Evolutionary conservation across 2,329 filamentous ascomycete species (phyloP), one percentile per base, ranked within the genome.

Genomic region (Phaeomoniella chlamydospora): DNA sequence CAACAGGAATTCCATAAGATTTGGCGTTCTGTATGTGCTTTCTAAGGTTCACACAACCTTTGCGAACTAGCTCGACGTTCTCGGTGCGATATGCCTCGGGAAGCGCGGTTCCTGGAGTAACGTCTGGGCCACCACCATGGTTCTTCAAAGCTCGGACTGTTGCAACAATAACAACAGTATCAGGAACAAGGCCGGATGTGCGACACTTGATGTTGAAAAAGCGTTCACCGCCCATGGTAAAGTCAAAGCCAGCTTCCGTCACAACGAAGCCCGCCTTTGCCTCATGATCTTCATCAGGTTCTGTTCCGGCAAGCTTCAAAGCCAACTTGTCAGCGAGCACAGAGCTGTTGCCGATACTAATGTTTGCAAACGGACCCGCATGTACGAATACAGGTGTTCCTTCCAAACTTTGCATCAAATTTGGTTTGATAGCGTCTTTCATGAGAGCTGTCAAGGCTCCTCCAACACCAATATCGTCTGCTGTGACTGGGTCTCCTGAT

Each of bases 151-250:
- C 90, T 47, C 90, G 80, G 32, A 98, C 83, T 2, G 90, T 98
- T 15, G 90, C 88, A 26, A 98, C 90, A 40, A 98, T 78, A 31
- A 98, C 85, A 4, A 94, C 87, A 2, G 86, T 84, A 52, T 98
- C 90, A 2, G 90, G 90, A 2, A 85, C 75, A 32, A 98, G 77
- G 15, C 88, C 88, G 4, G 88, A 94, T 6, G 86, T 82, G 41
- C 90, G 81, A 65, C 90, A 96, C 71, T 98, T 98, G 70, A 98
- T 96, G 68, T 98, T 96, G 76, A 98, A 96, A 72, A 98, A 98
- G 36, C 90, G 81, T 70, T 98, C 90, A 43, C 90, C 90, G 45
- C 90, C 90, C 90, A 98, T 98, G 50, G 90, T 96, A 64, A 98
- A 98, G 61, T 98, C 90, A 58, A 98, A 98, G 6, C 90, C 90